These are phyloP conservation scores for Hibiscus tridactylites DNA, from an alignment of 345 rosid species.

Conservation along the genomic window DNA sequence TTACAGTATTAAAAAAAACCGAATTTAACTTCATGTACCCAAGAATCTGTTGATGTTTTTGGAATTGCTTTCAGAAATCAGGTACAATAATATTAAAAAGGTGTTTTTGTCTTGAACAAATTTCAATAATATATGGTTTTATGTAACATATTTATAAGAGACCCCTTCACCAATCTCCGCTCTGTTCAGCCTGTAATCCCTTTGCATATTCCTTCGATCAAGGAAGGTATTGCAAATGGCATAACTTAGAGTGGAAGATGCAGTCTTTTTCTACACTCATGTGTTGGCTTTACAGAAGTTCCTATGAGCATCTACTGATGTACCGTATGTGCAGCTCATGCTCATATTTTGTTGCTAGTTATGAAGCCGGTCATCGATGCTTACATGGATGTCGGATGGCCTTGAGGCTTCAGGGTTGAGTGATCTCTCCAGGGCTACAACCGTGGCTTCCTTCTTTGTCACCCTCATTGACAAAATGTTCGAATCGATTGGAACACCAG, in stretches of 20 bases:
- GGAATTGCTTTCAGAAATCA: not conserved
- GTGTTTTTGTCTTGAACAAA: no score
- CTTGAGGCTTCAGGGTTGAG: conserved; percentile 84
- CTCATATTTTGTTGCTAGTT: conserved; percentile 78
- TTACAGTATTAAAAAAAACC: not conserved
- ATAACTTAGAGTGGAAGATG: conserved; percentile 19
- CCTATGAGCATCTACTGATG: not conserved
- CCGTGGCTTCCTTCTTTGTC: conserved; percentile 96
- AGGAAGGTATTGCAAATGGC: conserved; percentile 80
- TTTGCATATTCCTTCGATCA: conserved; percentile 56
- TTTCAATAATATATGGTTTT: no score
- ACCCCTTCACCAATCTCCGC: not conserved
- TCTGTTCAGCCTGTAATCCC: not conserved
- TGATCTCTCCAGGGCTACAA: conserved; percentile 93
- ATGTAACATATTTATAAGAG: conserved; percentile 3
- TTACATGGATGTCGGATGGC: conserved; percentile 95
- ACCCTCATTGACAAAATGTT: conserved; percentile 90
- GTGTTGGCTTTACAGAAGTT: no score
- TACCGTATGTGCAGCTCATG: conserved; percentile 22
- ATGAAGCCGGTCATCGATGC: conserved; percentile 92
- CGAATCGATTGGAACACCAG: conserved; percentile 81
- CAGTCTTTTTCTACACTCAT: not conserved
- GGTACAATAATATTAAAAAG: not conserved
- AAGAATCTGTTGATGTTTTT: not conserved
- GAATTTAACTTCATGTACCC: not conserved